Evolutionary conservation across 441 rosid genomes (phyloP).

Genomic region (Bruguiera hainesii): DNA sequence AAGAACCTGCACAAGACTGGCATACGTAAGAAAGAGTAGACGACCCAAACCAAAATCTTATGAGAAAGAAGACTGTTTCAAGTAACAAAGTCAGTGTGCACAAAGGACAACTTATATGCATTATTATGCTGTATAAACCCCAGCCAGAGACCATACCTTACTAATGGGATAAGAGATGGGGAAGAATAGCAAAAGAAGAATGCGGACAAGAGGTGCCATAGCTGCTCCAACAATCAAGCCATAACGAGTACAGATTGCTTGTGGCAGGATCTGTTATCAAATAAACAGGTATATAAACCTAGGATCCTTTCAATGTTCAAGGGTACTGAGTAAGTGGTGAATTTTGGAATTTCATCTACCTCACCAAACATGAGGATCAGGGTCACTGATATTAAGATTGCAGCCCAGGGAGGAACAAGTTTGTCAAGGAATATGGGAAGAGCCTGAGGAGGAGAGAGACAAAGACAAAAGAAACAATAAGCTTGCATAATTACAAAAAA

Average conservation of each 20-base stretch:
- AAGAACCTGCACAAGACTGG: constrained; percentile 48
- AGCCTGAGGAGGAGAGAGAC: constrained; percentile 36
- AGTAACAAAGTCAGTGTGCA: constrained; percentile 13
- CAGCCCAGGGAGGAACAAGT: constrained; percentile 79
- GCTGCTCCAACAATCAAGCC: constrained; percentile 86
- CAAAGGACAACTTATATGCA: neutral
- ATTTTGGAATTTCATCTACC: constrained; percentile 32
- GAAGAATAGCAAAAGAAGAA: constrained; percentile 66
- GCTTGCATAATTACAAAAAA: no score
- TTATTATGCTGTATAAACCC: neutral
- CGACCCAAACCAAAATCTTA: constrained; percentile 5
- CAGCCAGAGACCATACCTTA: constrained; percentile 46
- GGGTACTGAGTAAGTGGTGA: neutral
- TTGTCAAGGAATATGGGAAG: constrained; percentile 87
- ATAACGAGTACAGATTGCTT: constrained; percentile 81
- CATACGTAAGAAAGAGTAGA: constrained; percentile 14
- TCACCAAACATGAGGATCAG: constrained; percentile 82
- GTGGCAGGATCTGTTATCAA: constrained; percentile 70
- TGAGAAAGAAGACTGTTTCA: neutral
- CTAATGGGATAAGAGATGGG: constrained; percentile 90
- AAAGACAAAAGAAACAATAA: neutral
- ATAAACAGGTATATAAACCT: constrained; percentile 7
- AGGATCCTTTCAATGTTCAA: neutral
- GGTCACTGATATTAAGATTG: constrained; percentile 71
- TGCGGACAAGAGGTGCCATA: constrained; percentile 72